Percentiles rank a stretch among this genome's conserved stretches.
Evolutionary conservation across 805 yeast species (phyloP).

Genomic region (Hanseniaspora occidentalis): DNA sequence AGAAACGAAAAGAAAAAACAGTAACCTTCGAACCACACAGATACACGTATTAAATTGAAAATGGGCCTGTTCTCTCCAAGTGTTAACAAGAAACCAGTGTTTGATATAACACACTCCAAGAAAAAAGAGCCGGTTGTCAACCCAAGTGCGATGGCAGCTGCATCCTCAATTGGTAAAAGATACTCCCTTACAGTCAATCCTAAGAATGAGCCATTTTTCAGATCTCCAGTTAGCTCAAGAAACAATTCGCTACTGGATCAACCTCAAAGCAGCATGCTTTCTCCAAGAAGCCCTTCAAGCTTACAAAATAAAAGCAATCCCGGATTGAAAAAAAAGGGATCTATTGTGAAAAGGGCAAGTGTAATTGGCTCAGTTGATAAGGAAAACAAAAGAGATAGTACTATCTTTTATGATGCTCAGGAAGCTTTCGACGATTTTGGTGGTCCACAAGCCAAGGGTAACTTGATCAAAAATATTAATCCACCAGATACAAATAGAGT

Average conservation of each 20-base stretch:
- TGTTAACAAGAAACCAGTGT: neutral
- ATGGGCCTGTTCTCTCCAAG: neutral
- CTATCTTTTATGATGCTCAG: conserved; percentile 15
- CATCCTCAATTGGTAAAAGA: conserved; percentile 39
- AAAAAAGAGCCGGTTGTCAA: conserved; percentile 20
- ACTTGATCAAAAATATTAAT: conserved; percentile 18
- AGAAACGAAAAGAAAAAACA: neutral
- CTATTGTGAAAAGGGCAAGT: neutral
- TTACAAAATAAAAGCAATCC: neutral
- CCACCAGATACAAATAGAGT: conserved; percentile 6
- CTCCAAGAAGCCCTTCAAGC: no score
- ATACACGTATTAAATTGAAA: neutral
- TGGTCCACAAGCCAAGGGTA: conserved; percentile 17
- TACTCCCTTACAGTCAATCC: neutral
- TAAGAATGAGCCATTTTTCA: neutral
- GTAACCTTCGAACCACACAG: no score
- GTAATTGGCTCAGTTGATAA: conserved; percentile 3
- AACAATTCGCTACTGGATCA: neutral
- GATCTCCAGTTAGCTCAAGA: neutral
- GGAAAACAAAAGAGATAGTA: conserved; percentile 3
- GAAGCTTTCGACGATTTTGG: conserved; percentile 24
- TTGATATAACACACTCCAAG: conserved; percentile 6
- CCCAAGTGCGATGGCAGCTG: conserved; percentile 52
- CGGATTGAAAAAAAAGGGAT: neutral
- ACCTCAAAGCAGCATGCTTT: neutral